Evolutionary conservation across 2,329 filamentous ascomycete species (phyloP).

Genomic region (Aureobasidium sp.): DNA sequence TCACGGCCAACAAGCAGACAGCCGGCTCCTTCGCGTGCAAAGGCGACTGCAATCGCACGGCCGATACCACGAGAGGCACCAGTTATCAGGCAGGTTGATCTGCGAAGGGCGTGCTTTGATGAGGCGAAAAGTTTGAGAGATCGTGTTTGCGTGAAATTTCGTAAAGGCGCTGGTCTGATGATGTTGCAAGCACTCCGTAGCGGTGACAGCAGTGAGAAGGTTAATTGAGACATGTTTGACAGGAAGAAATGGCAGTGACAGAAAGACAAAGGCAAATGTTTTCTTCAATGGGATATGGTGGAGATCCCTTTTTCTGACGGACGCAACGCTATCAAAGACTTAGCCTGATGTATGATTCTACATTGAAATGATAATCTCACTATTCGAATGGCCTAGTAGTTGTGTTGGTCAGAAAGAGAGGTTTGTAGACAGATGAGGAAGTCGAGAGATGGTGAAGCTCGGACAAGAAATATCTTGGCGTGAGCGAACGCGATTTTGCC

Average conservation of each 20-base stretch:
- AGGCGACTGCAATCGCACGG: slow-evolving; percentile 40
- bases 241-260: not conserved
- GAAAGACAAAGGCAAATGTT: not conserved
- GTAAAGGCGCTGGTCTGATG: not conserved
- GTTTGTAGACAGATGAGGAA: not conserved
- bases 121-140: not conserved
- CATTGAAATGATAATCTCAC: not conserved
- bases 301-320: not conserved
- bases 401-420: not conserved
- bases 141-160: not conserved
- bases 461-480: slow-evolving; percentile 3
- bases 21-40: slow-evolving; percentile 40
- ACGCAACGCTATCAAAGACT: not conserved
- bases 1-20: slow-evolving; percentile 17
- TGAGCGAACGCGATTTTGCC: not conserved
- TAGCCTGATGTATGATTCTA: not conserved
- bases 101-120: slow-evolving; percentile 15
- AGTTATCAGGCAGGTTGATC: slow-evolving; percentile 35
- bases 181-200: not conserved
- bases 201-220: not conserved
- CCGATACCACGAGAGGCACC: slow-evolving; percentile 47
- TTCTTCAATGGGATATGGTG: not conserved
- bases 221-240: not conserved
- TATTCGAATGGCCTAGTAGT: not conserved
- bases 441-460: not conserved